phyloP scores from a whole-genome alignment of 129 eudicot genomes.

The Sambucus nigra region DNA sequence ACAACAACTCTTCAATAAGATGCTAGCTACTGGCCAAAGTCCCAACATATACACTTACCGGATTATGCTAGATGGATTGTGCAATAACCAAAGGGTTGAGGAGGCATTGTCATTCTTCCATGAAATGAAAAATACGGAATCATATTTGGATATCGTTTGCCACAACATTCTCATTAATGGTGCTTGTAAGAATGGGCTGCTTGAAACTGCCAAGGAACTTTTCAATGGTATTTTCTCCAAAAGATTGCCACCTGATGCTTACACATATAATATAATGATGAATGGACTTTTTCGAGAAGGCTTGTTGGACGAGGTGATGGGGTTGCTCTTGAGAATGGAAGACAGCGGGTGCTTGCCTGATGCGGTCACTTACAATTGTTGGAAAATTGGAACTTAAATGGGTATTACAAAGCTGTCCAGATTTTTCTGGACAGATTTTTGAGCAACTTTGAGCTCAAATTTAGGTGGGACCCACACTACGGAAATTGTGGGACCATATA shows the following conservation, averaged over 20 bases:
- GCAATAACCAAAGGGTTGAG: conserved; percentile 22
- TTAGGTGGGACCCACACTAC: too few relatives aligned
- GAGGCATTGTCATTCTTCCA: conserved; percentile 29
- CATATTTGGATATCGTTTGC: conserved; percentile 8
- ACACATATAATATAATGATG: conserved; percentile 6
- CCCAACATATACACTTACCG: conserved; percentile 24
- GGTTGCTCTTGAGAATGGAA: conserved; percentile 5
- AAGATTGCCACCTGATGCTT: not conserved
- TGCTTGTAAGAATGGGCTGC: conserved; percentile 18
- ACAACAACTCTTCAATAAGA: conserved; percentile 18
- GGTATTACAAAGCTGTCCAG: too few relatives aligned
- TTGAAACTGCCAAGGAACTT: conserved; percentile 16
- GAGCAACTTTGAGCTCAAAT: too few relatives aligned
- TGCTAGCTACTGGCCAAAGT: conserved; percentile 11
- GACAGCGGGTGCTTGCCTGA: conserved; percentile 7
- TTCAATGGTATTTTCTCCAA: conserved; percentile 5
- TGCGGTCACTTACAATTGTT: conserved; percentile 7
- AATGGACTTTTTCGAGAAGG: conserved; percentile 11
- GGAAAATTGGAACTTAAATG: too few relatives aligned
- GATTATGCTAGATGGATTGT: conserved; percentile 31
- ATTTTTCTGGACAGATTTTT: too few relatives aligned
- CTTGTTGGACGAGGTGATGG: conserved; percentile 3
- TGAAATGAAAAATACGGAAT: conserved; percentile 19
- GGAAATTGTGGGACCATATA: too few relatives aligned
- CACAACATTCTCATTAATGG: conserved; percentile 29